Base-by-base conservation (phyloP, 345 rosid species). In the Bruguiera parviflora region DNA sequence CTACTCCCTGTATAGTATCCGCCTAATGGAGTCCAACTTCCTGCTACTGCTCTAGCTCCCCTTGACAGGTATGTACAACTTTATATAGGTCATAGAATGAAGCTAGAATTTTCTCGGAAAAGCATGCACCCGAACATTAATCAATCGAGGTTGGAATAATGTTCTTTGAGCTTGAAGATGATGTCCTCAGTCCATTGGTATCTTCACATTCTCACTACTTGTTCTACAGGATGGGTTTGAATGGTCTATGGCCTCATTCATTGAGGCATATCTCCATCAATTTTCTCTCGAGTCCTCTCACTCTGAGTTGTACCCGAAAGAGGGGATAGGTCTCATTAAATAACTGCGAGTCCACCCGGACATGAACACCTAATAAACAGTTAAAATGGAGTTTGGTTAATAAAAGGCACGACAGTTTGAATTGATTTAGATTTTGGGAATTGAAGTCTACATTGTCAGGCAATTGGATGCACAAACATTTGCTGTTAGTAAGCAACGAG, bases 331-430 rank as follows among this genome's bases (percentile, higher is more conserved):
- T 43, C 49, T 65, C 64, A 70, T 79, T 65, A 63, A 71, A 68
- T 69, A 73, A 46, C 53, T 67, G 65, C 20, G 39, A 61, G 63
- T 58, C 60, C 65, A 68, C 61, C 5, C 35, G 61, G 77, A 70
- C 80, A 77, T 57, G 67, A 78, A 71, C 76, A 13, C 76, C 72
- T 76, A 37, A 68, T n/a, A 20, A 67, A 71, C 74, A 65, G 72
- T 43, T 78, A 61, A 51, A 65, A 69, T 64, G 60, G 32, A 58
- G 47, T 58, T 58, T 64, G 62, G 61, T 63, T 63, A 20, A 59
- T 62, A 55, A 8, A 67, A 31, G 13, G 18, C 55, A 63, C 19
- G 55, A 33, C 33, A 24, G 49, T 15, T 43, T 0, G 49, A 18
- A 37, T 22, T 63, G 21, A 43, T 28, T 67, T 49, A 28, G 62